phyloP scores from a whole-genome alignment of 495 filamentous ascomycete genomes.

The Extremus antarcticus region DNA sequence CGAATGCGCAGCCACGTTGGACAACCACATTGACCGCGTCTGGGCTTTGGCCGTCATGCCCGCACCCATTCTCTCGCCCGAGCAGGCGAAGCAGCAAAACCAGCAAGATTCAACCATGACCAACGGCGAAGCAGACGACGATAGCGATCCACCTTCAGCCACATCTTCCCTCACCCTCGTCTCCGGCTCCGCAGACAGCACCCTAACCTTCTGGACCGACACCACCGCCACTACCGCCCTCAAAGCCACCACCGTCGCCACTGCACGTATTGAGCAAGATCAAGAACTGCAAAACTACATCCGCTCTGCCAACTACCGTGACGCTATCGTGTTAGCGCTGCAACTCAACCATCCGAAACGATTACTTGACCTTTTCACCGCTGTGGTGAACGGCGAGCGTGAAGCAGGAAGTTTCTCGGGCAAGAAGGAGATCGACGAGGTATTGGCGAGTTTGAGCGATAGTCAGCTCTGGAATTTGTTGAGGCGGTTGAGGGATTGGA shows the following conservation, averaged over 20 bases:
- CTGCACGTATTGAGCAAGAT: conserved; percentile 78
- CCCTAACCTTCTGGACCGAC: conserved; percentile 90
- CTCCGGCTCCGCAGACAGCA: conserved; percentile 80
- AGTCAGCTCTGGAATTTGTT: conserved; percentile 74
- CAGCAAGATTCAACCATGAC: neutral
- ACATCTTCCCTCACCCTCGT: conserved; percentile 40
- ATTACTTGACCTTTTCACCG: conserved; percentile 70
- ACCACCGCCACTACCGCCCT: conserved; percentile 72
- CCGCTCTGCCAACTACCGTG: conserved; percentile 69
- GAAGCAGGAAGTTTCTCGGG: conserved; percentile 61
- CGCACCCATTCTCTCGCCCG: conserved; percentile 25
- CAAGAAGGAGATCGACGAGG: conserved; percentile 68
- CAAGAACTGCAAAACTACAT: conserved; percentile 89
- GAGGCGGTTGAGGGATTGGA: conserved; percentile 81
- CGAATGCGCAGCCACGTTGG: conserved; percentile 77
- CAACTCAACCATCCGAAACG: conserved; percentile 85
- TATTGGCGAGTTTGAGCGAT: conserved; percentile 65
- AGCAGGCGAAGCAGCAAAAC: neutral
- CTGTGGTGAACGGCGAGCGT: conserved; percentile 50
- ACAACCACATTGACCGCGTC: conserved; percentile 92
- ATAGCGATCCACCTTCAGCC: neutral
- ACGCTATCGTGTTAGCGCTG: conserved; percentile 84
- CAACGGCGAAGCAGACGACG: conserved; percentile 4
- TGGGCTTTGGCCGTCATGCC: conserved; percentile 75
- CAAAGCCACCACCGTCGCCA: conserved; percentile 54